Base-by-base conservation (phyloP, 2,329 filamentous ascomycete species). In the Tolypocladium cylindrosporum region DNA sequence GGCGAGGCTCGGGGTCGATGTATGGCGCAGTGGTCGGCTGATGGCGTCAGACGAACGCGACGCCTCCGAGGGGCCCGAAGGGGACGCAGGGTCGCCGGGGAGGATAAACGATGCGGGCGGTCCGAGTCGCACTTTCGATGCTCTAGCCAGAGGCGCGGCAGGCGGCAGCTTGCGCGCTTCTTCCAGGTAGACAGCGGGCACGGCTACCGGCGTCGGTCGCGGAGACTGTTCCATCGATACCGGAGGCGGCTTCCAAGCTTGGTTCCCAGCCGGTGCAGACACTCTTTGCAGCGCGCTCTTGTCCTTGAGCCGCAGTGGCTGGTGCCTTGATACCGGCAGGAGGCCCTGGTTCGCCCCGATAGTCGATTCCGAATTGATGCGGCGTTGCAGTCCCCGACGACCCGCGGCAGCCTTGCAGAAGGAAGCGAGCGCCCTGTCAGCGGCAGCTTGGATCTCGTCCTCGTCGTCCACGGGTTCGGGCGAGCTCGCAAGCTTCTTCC, bases 251-350 rank as follows among this genome's bases (percentile, higher is more conserved):
- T 11, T 36, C n/a, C 54, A 21, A 9, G 40, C n/a, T 19, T 53
- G 37, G 24, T 34, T 40, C n/a, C 13, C 45, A 10, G 40, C 21
- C 14, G 54, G 34, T 3, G 36, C 31, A 1, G 55, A 58, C 9
- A 14, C 14, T 7, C 41, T 14, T n/a, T 48, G 36, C 8, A 21
- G 19, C n/a, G 19, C 6, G 19, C 51, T 11, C 54, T 62, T 65
- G 9, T 65, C 64, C 53, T 60, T 67, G 54, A 65, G 62, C 11
- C 66, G 67, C 6, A 78, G 66, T 10, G 74, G 66, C 45, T 75
- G 74, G 43, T 76, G 72, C 45, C 71, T 74, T 5, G 72, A 65
- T n/a, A 71, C 64, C 1, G 75, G 72, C 24, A 72, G 65, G 58
- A 71, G 74, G 56, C 63, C 61, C 3, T 60, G 27, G 1, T 60